Conservation (phyloP, 495 filamentous ascomycete species). For the Talaromyces adpressus region DNA sequence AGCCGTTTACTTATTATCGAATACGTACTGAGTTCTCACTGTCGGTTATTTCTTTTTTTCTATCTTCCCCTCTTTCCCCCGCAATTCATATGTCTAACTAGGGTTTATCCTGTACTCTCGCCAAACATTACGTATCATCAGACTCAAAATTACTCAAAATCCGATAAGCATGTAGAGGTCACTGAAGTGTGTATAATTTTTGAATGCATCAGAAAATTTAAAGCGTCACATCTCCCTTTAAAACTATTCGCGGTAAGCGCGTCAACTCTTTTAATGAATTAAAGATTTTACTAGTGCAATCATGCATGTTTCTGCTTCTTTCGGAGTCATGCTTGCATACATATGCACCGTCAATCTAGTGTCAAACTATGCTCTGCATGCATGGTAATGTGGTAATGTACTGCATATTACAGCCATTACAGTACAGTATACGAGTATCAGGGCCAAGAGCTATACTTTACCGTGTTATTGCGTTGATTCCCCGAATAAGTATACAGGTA, state of each 20-base stretch:
- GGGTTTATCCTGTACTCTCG: too few species aligned
- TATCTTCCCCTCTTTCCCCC: background rate
- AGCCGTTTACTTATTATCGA: background rate
- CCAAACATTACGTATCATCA: too few species aligned
- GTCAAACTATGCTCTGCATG: background rate
- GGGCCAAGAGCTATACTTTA: background rate
- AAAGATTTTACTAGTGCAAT: background rate
- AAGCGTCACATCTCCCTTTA: background rate
- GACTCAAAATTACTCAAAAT: too few species aligned
- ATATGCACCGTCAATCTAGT: background rate
- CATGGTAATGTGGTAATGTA: background rate
- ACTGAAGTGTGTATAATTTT: background rate
- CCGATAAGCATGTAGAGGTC: too few species aligned
- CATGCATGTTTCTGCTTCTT: background rate
- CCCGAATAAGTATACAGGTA: background rate
- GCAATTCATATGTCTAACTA: background rate
- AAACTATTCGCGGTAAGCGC: background rate
- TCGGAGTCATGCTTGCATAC: background rate
- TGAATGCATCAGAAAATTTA: background rate
- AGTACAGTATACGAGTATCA: background rate
- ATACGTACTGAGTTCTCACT: background rate
- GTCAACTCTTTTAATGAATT: background rate
- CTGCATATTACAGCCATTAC: background rate
- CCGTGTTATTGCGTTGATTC: background rate
- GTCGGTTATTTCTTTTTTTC: background rate